These are phyloP conservation scores for Saccharomyces hybrid DNA, from an alignment of 1,139 yeast species.

Conservation along the genomic window DNA sequence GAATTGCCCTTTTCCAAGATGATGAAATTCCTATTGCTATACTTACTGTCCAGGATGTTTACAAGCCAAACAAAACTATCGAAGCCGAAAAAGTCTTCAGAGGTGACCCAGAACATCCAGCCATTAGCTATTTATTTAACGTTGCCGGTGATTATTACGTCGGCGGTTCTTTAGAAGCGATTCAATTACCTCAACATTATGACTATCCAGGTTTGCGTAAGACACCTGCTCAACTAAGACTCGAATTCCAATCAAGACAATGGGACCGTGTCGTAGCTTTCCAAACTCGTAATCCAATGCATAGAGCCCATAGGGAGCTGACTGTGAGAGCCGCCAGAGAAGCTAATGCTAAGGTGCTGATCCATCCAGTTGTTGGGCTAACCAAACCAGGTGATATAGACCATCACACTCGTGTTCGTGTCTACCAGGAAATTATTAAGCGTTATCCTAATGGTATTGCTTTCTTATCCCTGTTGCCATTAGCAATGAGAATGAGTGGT, in stretches of 20 bases:
- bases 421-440: slow-evolving; percentile 83
- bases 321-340: slow-evolving; percentile 91
- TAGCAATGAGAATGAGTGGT: slow-evolving; percentile 99
- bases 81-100: slow-evolving; percentile 88
- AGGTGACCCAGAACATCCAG: slow-evolving; percentile 97
- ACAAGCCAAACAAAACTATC: slow-evolving; percentile 64
- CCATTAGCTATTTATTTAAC: slow-evolving; percentile 63
- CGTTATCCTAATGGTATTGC: slow-evolving; percentile 94
- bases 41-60: slow-evolving; percentile 68
- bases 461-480: slow-evolving; percentile 74
- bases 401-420: slow-evolving; percentile 94
- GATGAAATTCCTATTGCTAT: slow-evolving; percentile 77
- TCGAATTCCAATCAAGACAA: slow-evolving; percentile 69
- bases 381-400: slow-evolving; percentile 98
- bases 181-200: slow-evolving; percentile 78
- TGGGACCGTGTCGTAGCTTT: slow-evolving; percentile 94
- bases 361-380: slow-evolving; percentile 95
- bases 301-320: slow-evolving; percentile 93
- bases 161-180: slow-evolving; percentile 83
- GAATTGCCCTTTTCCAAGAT: slow-evolving; percentile 73
- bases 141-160: slow-evolving; percentile 76
- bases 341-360: slow-evolving; percentile 68
- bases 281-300: slow-evolving; percentile 98
- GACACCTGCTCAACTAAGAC: slow-evolving; percentile 84
- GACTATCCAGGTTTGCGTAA: slow-evolving; percentile 83